Base-by-base conservation (phyloP, 129 eudicot species). In the Dittrichia graveolens region DNA sequence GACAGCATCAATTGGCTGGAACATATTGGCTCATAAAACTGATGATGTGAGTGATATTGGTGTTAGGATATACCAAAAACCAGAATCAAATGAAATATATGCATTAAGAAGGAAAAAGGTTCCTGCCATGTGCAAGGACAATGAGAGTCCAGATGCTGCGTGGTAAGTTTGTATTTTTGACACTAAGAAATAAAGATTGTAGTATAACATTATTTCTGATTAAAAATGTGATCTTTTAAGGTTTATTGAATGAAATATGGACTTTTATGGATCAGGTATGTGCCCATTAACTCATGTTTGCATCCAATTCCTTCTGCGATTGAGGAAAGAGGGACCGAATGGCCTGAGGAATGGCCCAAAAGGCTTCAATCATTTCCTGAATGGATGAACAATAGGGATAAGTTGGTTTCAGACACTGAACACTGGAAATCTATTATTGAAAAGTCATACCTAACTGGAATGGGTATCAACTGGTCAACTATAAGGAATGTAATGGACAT, bases 291-390 rank as follows among this genome's bases (percentile, higher is more conserved):
- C 71, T 75, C 68, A 68, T 94, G 99, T 72, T 78, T 94, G 80
- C 96, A 88, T 68, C 59, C 77, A 3, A 81, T 90, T 84, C 99
- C 99, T 31, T 72, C 89, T 67, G 91, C 93, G 62, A 85, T 94
- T 54, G 99, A 94, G 81, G 84, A 94, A 67, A 91, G 85, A 61
- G 99, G 99, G 64, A 88, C 89, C 3, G 99, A 94, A 75, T 94
- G 99, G 99, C 99, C 99, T 7, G 89, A 85, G 65, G 97, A 88
- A 81, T 94, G 99, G 99, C 97, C 99, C 8, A 86, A 86, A 78
- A 84, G 99, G 87, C 94, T 88, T 64, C 82, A 82, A 38, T 83
- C 89, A 1, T 94, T 80, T 56, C 97, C 99, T 1, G 99, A 94
- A 15, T 94, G 99, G 99, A 81, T 88, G 78, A 83, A 81, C 80